Base-by-base conservation (phyloP, 768 basidiomycete genomes). In the Dentipellis sp. region DNA sequence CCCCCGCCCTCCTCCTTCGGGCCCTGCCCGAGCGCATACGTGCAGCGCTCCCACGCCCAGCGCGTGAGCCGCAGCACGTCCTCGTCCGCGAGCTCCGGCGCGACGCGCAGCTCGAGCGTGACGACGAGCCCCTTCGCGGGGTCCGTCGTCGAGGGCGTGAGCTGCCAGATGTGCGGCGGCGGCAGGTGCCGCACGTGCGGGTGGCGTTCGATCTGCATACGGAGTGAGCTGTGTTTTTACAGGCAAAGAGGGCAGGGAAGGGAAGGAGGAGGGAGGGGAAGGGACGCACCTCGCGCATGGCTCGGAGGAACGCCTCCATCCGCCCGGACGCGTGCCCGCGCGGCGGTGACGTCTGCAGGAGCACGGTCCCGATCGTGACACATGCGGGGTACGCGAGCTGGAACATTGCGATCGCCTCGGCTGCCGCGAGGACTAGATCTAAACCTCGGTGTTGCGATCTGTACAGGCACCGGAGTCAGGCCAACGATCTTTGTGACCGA, bases 111-210 rank as follows among this genome's bases (percentile, higher is more conserved):
- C 65, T 91, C 86, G 22, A 94, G 73, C 34, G 92, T 90, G 34
- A 91, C 82, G 12, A 95, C 78, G 57, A 91, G 73, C n/a, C 67
- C 63, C 19, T 75, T 71, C 11, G 73, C 66, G 57, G 64, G 17
- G 64, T 52, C 6, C 45, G 54, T 3, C 56, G 54, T 37, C 50
- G 56, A 34, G 49, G 66, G 67, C 35, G 81, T 78, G 45, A 94
- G 80, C 64, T 94, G 91, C 91, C 91, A 94, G 54, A 94, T 83
- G 59, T 92, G 90, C 1, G 91, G 91, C 10, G 88, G 83, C 1
- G 88, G 85, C 10, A 95, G 78, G 65, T 91, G 88, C 0, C 88
- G 66, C 22, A 97, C 87, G 58, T 88, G 79, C 0, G 91, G 88
- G 59, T 95, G 91, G 2, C 85, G 77, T 65, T 94, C 90, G 59